These are phyloP conservation scores for Pezicula neosporulosa DNA, from an alignment of 2,329 filamentous ascomycete species.

Conservation along the genomic window DNA sequence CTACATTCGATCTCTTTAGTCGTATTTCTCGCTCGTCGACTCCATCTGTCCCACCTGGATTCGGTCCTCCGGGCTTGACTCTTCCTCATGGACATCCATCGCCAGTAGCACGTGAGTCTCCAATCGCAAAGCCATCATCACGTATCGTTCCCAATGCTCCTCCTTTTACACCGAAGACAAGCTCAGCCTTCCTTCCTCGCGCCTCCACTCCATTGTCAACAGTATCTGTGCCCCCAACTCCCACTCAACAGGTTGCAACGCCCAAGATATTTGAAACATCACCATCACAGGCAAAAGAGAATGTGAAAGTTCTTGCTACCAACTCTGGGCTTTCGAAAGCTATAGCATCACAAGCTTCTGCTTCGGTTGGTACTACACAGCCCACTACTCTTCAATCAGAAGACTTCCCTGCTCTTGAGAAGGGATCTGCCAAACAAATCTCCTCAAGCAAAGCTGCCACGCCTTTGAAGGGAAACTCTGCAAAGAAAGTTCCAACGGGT, in stretches of 20 bases:
- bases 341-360: slow-evolving; percentile 28
- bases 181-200: slow-evolving; percentile 16
- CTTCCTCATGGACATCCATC: slow-evolving; percentile 35
- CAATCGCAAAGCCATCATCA: slow-evolving; percentile 17
- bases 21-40: slow-evolving; percentile 26
- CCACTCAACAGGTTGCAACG: slow-evolving; percentile 6
- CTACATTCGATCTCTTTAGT: slow-evolving; percentile 13
- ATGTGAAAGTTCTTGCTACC: slow-evolving; percentile 40
- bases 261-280: slow-evolving; percentile 5
- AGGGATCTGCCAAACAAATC: slow-evolving; percentile 8
- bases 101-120: slow-evolving; percentile 21
- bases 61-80: slow-evolving; percentile 8
- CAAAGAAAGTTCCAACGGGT: slow-evolving; percentile 4
- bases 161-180: slow-evolving; percentile 21
- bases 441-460: slow-evolving; percentile 8
- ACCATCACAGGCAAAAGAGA: slow-evolving; percentile 36
- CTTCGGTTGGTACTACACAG: slow-evolving; percentile 1
- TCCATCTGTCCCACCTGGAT: slow-evolving; percentile 44
- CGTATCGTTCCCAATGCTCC: slow-evolving; percentile 23
- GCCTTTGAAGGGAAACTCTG: slow-evolving; percentile 4
- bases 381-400: slow-evolving; percentile 48
- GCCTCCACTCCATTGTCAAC: slow-evolving; percentile 23
- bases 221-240: slow-evolving; percentile 21
- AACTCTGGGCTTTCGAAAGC: slow-evolving; percentile 46
- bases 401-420: slow-evolving; percentile 58